Base-by-base conservation (phyloP, 2,329 filamentous ascomycete genomes). In the Ascocoryne sarcoides region DNA sequence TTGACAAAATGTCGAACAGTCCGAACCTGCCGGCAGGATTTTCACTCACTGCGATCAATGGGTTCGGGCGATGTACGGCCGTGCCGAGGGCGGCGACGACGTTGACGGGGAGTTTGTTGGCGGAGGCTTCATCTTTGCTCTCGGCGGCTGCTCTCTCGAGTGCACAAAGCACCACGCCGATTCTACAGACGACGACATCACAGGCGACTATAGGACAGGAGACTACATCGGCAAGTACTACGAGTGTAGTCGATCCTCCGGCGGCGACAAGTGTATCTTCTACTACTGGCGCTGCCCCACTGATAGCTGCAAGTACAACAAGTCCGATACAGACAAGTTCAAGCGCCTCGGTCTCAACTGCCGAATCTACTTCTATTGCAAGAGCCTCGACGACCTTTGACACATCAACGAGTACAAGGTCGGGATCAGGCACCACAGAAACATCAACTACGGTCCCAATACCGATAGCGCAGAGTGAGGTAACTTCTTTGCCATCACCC, bases 21-120 rank as follows among this genome's bases (percentile, higher is more conserved):
- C 39, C 51, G 36, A 55, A 50, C 55, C 64, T 71, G 56, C 64
- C 63, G 48, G 57, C 59, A 53, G 66, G 69, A 54, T 65, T 66
- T 44, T 67, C 69, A 45, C 64, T 71, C 43, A 75, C 70, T 40
- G 67, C 59, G 36, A 62, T 74, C 40, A 58, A 65, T 42, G 70
- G 69, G 37, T 68, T 65, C n/a, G 23, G 7, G 56, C 65, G 65
- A 58, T 75, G 73, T 62, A 76, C 73, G 52, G 71, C 68, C 45
- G 62, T 75, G 48, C 71, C 70, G 35, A 69, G 57, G 51, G 39
- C 51, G 42, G 42, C 48, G 42, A 50, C 46, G 47, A 48, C 44
- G 32, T 43, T 43, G 46, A 44, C 43, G 14, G 46, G 42, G 30
- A 46, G 40, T 32, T 32, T 41, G 21, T 40, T 46, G 20, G 31